Evolutionary conservation across 2,329 filamentous ascomycete genomes (phyloP).

Genomic region (Onygenales sp.): DNA sequence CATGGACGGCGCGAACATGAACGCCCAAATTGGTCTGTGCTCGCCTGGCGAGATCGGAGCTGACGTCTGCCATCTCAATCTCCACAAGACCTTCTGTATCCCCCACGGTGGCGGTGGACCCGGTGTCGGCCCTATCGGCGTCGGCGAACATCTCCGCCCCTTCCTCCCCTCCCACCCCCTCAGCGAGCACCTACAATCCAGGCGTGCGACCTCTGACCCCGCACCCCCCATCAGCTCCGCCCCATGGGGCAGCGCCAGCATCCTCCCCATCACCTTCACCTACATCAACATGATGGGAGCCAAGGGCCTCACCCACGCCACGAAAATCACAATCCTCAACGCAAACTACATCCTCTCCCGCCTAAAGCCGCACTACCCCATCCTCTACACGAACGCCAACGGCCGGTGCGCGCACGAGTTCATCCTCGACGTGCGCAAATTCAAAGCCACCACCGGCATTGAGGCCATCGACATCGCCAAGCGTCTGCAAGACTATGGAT

Average conservation of each 20-base stretch:
- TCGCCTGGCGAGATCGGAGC: constrained; percentile 92
- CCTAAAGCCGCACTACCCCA: constrained; percentile 74
- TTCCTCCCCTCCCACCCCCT: constrained; percentile 67
- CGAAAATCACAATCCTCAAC: constrained; percentile 86
- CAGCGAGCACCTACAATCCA: constrained; percentile 37
- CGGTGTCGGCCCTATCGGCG: constrained; percentile 87
- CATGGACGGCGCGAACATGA: constrained; percentile 99
- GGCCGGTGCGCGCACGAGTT: constrained; percentile 94
- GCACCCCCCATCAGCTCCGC: constrained; percentile 67
- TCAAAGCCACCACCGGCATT: constrained; percentile 72
- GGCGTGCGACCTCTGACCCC: constrained; percentile 35
- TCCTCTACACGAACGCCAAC: constrained; percentile 86
- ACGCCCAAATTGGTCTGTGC: constrained; percentile 91
- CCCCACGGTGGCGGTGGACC: constrained; percentile 91
- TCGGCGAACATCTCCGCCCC: constrained; percentile 67
- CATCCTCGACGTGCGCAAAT: constrained; percentile 79
- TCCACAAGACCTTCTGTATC: constrained; percentile 99
- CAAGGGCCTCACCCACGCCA: constrained; percentile 75
- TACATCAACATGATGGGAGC: constrained; percentile 92
- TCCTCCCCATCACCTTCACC: constrained; percentile 87
- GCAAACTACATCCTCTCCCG: constrained; percentile 93
- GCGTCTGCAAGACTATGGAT: constrained; percentile 92
- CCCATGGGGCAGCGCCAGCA: constrained; percentile 78
- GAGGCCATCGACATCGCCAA: constrained; percentile 95
- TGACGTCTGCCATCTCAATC: constrained; percentile 92